Evolutionary conservation across 2,329 filamentous ascomycete genomes (phyloP), one percentile per base, ranked within the genome.

Genomic region (Clarireedia homoeocarpa): DNA sequence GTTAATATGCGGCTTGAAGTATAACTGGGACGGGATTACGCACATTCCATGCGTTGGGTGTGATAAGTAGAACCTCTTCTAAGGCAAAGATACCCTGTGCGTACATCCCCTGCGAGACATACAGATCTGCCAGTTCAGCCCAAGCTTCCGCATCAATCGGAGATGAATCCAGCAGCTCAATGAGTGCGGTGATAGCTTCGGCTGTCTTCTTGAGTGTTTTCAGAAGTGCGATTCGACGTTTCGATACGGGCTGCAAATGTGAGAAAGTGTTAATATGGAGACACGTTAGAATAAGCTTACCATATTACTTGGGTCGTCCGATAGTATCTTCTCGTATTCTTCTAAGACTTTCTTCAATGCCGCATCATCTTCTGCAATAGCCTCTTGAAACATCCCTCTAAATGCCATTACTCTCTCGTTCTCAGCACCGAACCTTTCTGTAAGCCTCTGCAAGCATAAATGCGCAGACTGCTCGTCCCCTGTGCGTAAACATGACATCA

Each of bases 31-130:
- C 23, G 23, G 42, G 55, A 34, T 38, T 58, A 71, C 88, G 70
- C 71, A 94, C 89, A 75, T 95, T 97, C 91, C 94, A 99, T 20
- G 92, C 89, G 74, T 96, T 95, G 4, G 94, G 92, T 53, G 84
- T 82, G 56, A 95, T 77, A 51, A 97, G 76, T 46, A 99, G 72
- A 20, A 95, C 90, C 71, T 99, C 94, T 71, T 99, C 94, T 46
- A 96, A 74, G 58, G 90, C 86, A 71, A 87, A 96, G 51, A 96
- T 84, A 40, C 91, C 88, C 71, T 97, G 92, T 14, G 84, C 74
- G 67, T 88, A 90, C 65, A 92, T 73, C 0, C 87, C 89, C 68
- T 92, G 87, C 20, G 79, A 78, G 30, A 91, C 78, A 72, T 99
- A 97, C 59, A 96, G 74, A 69, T 96, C 90, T 53, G 89, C 83